Conservation (phyloP, 2,329 filamentous ascomycete species). For the Celoporthe dispersa region DNA sequence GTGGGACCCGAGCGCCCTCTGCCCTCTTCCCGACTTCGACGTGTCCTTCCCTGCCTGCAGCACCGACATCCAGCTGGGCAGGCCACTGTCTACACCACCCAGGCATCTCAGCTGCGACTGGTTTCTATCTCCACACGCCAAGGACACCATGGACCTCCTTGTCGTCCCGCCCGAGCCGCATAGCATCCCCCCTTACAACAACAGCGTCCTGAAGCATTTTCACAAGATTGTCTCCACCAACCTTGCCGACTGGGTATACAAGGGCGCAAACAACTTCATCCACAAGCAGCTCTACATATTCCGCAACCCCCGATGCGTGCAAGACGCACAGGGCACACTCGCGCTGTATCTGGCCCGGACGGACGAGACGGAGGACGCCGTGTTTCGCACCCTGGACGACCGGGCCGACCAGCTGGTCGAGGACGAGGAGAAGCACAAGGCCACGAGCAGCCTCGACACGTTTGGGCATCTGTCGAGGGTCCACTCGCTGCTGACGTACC, state of each 20-base stretch:
- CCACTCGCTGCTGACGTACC: constrained; percentile 20
- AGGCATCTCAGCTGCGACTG: constrained; percentile 17
- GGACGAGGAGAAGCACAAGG: constrained; percentile 15
- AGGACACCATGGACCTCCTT: background rate
- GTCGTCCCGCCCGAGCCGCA: too few relatives aligned
- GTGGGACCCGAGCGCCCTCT: constrained; percentile 12
- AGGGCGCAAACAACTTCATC: constrained; percentile 36
- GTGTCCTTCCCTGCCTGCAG: background rate
- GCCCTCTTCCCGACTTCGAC: background rate
- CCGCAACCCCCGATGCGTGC: constrained; percentile 30
- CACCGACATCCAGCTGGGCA: constrained; percentile 1
- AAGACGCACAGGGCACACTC: constrained; percentile 15
- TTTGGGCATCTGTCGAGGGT: constrained; percentile 19
- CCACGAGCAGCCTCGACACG: constrained; percentile 18
- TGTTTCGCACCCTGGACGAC: constrained; percentile 29
- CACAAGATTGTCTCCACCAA: constrained; percentile 25
- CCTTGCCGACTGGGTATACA: constrained; percentile 35
- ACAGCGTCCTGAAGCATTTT: constrained; percentile 3
- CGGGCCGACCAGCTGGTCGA: constrained; percentile 16
- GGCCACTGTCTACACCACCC: background rate
- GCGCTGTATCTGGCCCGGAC: constrained; percentile 13
- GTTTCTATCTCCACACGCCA: constrained; percentile 24
- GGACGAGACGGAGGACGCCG: constrained; percentile 19
- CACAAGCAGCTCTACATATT: constrained; percentile 34
- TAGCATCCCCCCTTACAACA: background rate